Evolutionary conservation across 2,329 filamentous ascomycete genomes (phyloP).

Genomic region (Colletotrichum cordylinicola): DNA sequence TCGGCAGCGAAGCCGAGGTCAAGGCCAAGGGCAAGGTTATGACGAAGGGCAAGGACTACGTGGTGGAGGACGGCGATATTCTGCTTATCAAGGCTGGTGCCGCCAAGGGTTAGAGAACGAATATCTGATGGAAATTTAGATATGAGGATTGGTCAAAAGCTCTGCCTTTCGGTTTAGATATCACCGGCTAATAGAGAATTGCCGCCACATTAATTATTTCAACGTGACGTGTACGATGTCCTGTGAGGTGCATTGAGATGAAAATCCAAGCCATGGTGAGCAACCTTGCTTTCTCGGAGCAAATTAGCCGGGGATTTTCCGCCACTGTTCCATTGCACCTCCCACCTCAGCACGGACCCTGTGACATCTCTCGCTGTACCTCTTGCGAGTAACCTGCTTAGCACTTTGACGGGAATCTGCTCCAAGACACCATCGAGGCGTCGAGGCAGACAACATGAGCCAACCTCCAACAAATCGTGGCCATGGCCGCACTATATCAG

Average conservation of each 20-base stretch:
- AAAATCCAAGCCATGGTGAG: neutral
- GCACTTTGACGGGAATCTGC: neutral
- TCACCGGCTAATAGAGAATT: slow-evolving; percentile 19
- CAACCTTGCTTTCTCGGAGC: rapidly evolving
- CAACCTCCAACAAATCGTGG: slow-evolving; percentile 10
- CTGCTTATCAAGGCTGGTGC: slow-evolving; percentile 90
- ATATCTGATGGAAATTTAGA: slow-evolving; percentile 22
- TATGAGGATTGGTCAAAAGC: slow-evolving; percentile 20
- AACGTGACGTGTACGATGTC: neutral
- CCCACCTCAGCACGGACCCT: neutral
- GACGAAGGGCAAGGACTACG: slow-evolving; percentile 99
- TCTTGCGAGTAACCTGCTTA: neutral
- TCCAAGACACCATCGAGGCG: neutral
- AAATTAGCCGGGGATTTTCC: neutral
- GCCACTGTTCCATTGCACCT: neutral
- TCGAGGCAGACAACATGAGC: neutral
- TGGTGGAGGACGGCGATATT: slow-evolving; percentile 82
- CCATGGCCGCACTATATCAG: slow-evolving; percentile 18
- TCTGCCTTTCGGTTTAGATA: slow-evolving; percentile 24
- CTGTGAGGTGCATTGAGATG: neutral
- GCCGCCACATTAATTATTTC: neutral
- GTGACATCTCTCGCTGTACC: neutral
- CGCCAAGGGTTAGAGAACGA: slow-evolving; percentile 66
- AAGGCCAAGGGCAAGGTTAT: slow-evolving; percentile 96
- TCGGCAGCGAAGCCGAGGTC: slow-evolving; percentile 86